phyloP scores from a whole-genome alignment of 2,329 filamentous ascomycete species.

The Apiospora pterosperma region DNA sequence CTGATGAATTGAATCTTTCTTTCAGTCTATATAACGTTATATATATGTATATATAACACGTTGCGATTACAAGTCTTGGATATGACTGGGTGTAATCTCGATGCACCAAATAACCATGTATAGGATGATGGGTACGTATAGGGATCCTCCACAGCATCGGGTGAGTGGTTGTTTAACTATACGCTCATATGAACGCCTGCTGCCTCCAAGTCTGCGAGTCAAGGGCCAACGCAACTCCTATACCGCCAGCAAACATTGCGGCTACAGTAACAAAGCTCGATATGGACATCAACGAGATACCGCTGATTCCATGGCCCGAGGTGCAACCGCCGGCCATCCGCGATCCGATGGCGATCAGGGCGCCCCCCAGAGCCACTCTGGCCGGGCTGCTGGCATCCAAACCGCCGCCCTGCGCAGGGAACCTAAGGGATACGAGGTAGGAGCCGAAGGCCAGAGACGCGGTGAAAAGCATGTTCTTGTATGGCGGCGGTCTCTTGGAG shows the following conservation, averaged over 20 bases:
- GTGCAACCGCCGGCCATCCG: constrained; percentile 65
- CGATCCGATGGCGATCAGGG: constrained; percentile 56
- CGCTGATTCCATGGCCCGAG: constrained; percentile 66
- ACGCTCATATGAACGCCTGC: no score
- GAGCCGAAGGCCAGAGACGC: constrained; percentile 47
- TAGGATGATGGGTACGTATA: no score
- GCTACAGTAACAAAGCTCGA: constrained; percentile 61
- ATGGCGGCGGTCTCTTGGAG: constrained; percentile 26
- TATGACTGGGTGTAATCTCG: background rate
- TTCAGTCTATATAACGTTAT: background rate
- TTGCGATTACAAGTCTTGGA: background rate
- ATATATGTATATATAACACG: background rate
- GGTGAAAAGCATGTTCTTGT: constrained; percentile 48
- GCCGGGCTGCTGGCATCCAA: constrained; percentile 27
- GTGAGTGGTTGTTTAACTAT: background rate
- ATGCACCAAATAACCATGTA: no score
- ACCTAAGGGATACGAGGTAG: constrained; percentile 29
- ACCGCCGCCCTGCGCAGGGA: constrained; percentile 27
- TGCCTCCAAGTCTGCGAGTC: background rate
- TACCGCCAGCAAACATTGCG: constrained; percentile 53
- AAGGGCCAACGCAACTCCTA: constrained; percentile 18
- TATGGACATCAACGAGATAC: constrained; percentile 58
- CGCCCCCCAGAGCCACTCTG: constrained; percentile 50
- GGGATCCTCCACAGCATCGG: background rate
- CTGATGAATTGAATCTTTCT: background rate